Conservation (phyloP, 257 asterid genomes). For the Ilex asprella region DNA sequence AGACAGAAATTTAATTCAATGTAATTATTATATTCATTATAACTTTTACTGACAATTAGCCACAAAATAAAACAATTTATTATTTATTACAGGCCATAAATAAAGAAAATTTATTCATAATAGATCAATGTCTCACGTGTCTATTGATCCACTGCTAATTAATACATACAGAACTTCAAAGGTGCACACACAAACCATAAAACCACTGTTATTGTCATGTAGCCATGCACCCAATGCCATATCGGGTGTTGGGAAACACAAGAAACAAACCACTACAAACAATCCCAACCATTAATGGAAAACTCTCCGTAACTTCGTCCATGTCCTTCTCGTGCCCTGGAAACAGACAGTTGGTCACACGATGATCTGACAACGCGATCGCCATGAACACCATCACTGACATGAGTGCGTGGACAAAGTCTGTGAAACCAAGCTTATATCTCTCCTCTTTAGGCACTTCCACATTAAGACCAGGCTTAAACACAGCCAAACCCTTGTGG, state of each 20-base stretch:
- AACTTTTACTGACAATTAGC: too few relatives aligned
- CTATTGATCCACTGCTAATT: too few relatives aligned
- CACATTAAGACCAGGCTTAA: slow-evolving; percentile 61
- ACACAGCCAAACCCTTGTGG: slow-evolving; percentile 61
- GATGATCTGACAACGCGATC: slow-evolving; percentile 73
- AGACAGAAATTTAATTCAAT: too few relatives aligned
- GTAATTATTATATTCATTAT: too few relatives aligned
- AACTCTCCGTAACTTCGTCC: slow-evolving; percentile 85
- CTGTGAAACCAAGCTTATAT: slow-evolving; percentile 46
- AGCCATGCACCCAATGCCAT: slow-evolving; percentile 75
- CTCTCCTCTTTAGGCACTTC: slow-evolving; percentile 64
- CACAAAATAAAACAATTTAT: too few relatives aligned
- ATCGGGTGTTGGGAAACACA: slow-evolving; percentile 79
- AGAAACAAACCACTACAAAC: slow-evolving; percentile 80
- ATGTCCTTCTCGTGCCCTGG: slow-evolving; percentile 68
- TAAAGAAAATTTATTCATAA: too few relatives aligned
- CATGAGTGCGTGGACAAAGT: slow-evolving; percentile 76
- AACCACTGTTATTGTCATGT: slow-evolving; percentile 18
- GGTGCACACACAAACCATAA: too few relatives aligned
- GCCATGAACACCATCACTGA: slow-evolving; percentile 72
- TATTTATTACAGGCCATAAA: too few relatives aligned
- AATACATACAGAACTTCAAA: too few relatives aligned
- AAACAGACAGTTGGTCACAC: slow-evolving; percentile 72
- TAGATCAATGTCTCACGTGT: too few relatives aligned
- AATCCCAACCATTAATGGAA: slow-evolving; percentile 83